Evolutionary conservation across 2,329 filamentous ascomycete genomes (phyloP), one percentile per base, ranked within the genome.

Genomic region (Blastomyces emzantsi): DNA sequence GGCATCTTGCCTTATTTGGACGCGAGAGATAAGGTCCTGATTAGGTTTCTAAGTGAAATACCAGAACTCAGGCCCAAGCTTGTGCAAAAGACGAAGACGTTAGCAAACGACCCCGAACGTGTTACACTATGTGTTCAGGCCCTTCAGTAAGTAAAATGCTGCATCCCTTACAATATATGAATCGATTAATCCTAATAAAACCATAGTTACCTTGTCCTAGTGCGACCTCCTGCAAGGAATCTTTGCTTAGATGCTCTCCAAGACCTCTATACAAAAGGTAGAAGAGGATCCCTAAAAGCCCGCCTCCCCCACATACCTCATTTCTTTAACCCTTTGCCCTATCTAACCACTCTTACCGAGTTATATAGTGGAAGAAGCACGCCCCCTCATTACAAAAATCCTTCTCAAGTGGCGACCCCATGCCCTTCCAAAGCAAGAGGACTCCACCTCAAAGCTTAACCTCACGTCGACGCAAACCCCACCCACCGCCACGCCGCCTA

Each of bases 1-100:
- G 90, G 90, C 1, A 90, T 99, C 70, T 77, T 96, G 43, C 90
- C 90, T 3, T 97, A 96, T 74, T 81, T 97, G n/a, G 92, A 97
- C 72, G 85, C 88, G 1, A 89, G 90, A 65, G 94, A 99, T 73
- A 93, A 94, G 74, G 84, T 96, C 28, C 79, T 99, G 63, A 92
- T 95, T 36, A 86, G 94, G 45, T 96, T 97, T 72, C 78, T 99
- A 55, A 92, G 91, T 60, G 94, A 99, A 75, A 87, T 99, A 43
- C 94, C 94, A 0, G 87, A 89, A 52, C 81, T 99, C 43, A 90
- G 87, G 65, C 75, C 80, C 43, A 81, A 83, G 13, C 86, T 97
- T 66, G 81, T 97, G 1, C 82, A 87, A 57, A 84, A 89, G 60
- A 86, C 97, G 45, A 82, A 82, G 69, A 83, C 81, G 64, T 77